Conservation (phyloP, 768 basidiomycete species). For the Phaeotremella fagi region DNA sequence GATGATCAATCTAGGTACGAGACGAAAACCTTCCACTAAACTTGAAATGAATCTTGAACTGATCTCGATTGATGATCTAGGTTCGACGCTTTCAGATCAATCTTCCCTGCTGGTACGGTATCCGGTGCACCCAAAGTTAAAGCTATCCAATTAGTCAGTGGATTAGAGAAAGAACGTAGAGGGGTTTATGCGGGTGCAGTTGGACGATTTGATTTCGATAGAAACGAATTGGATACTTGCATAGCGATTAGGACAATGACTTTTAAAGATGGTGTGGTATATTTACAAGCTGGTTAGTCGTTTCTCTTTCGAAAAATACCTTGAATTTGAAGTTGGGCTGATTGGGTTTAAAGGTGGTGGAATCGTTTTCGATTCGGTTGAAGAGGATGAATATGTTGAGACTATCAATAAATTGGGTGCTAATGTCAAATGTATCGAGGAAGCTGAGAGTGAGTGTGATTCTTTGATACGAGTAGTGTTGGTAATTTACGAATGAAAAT, state of each 20-base stretch:
- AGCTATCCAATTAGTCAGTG: constrained; percentile 86
- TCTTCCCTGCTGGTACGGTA: constrained; percentile 97
- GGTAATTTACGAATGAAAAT: not conserved
- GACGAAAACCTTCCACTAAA: too few relatives aligned
- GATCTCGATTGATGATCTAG: constrained; percentile 50
- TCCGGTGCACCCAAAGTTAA: constrained; percentile 99
- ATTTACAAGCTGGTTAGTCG: constrained; percentile 67
- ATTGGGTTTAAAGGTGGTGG: constrained; percentile 76
- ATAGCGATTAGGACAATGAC: constrained; percentile 98
- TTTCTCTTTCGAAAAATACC: not conserved
- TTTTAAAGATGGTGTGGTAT: constrained; percentile 80
- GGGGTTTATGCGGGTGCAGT: constrained; percentile 97
- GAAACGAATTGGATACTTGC: constrained; percentile 93
- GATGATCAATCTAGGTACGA: constrained; percentile 76
- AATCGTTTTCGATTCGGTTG: constrained; percentile 93
- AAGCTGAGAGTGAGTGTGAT: constrained; percentile 72
- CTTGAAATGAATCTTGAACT: too few relatives aligned
- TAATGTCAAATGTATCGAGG: constrained; percentile 77
- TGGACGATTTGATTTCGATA: constrained; percentile 86
- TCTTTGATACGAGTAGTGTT: not conserved
- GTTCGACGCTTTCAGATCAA: constrained; percentile 97
- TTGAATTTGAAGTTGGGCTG: too few relatives aligned
- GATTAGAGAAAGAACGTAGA: constrained; percentile 78
- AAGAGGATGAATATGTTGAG: constrained; percentile 95
- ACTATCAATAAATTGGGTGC: constrained; percentile 90